These are phyloP conservation scores for Leccinum boreale DNA, from an alignment of 768 basidiomycete genomes.

Conservation along the genomic window DNA sequence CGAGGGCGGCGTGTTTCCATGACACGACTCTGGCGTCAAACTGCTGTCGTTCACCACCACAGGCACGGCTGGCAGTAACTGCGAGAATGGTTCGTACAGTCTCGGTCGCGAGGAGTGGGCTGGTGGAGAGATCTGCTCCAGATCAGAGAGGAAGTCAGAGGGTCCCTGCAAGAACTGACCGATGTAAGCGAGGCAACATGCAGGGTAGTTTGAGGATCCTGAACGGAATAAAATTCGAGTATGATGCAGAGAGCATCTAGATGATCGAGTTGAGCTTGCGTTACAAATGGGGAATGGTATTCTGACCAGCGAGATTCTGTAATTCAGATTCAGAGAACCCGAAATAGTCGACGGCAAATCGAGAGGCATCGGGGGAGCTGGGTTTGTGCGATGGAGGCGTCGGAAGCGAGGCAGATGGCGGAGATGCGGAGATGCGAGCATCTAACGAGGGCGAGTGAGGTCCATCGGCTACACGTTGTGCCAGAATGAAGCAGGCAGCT, in stretches of 20 bases:
- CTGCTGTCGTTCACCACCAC: slow-evolving; percentile 32
- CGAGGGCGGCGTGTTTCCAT: slow-evolving; percentile 55
- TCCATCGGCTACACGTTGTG: slow-evolving; percentile 69
- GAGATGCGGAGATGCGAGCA: slow-evolving; percentile 66
- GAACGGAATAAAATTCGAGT: slow-evolving; percentile 69
- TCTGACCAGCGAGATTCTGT: slow-evolving; percentile 55
- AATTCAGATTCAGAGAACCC: slow-evolving; percentile 60
- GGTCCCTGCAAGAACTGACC: slow-evolving; percentile 38
- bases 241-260: slow-evolving; percentile 64
- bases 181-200: slow-evolving; percentile 48
- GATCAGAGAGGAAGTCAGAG: slow-evolving; percentile 5
- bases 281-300: background rate
- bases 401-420: slow-evolving; percentile 73
- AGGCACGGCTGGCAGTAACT: slow-evolving; percentile 24
- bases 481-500: slow-evolving; percentile 73
- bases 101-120: slow-evolving; percentile 34
- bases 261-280: slow-evolving; percentile 1
- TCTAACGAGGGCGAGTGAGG: slow-evolving; percentile 72
- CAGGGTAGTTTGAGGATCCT: slow-evolving; percentile 49
- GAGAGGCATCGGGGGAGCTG: slow-evolving; percentile 64
- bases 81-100: slow-evolving; percentile 41
- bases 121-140: slow-evolving; percentile 49
- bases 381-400: slow-evolving; percentile 79
- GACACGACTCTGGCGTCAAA: slow-evolving; percentile 57
- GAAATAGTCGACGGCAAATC: slow-evolving; percentile 67